A percentile compares a stretch with the other conserved stretches of the same genome.
These are phyloP conservation scores for Nicotiana otophora DNA, from an alignment of 257 asterid genomes.

Conservation along the genomic window DNA sequence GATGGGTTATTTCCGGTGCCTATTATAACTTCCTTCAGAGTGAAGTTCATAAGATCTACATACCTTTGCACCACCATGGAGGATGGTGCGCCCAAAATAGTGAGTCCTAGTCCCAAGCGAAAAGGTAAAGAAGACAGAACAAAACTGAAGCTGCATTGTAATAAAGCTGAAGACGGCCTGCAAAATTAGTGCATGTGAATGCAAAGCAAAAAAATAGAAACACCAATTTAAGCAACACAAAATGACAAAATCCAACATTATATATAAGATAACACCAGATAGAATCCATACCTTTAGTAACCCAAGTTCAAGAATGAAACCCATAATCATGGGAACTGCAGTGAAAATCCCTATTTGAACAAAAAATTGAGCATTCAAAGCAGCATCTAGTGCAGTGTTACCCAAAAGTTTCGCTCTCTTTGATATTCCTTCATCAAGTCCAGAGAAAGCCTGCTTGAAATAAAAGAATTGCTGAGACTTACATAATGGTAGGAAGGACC, in stretches of 20 bases:
- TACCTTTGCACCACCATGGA: slow-evolving; percentile 99
- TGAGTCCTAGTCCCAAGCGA: slow-evolving; percentile 94
- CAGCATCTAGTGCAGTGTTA: slow-evolving; percentile 82
- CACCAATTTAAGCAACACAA: neutral
- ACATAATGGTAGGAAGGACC: neutral
- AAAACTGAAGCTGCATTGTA: slow-evolving; percentile 98
- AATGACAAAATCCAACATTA: slow-evolving; percentile 4
- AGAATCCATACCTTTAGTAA: slow-evolving; percentile 63
- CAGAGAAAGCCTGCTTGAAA: slow-evolving; percentile 81
- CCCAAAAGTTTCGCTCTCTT: slow-evolving; percentile 49
- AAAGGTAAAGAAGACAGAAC: slow-evolving; percentile 93
- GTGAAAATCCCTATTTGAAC: slow-evolving; percentile 97
- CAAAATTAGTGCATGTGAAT: slow-evolving; percentile 15
- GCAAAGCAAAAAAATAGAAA: neutral
- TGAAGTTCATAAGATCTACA: slow-evolving; percentile 9
- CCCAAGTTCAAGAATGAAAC: slow-evolving; percentile 87
- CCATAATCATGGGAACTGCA: slow-evolving; percentile 97
- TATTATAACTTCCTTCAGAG: neutral
- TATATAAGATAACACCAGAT: neutral
- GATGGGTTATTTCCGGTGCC: slow-evolving; percentile 15
- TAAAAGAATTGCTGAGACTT: neutral
- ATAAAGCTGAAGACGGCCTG: slow-evolving; percentile 96
- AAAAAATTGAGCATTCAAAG: slow-evolving; percentile 87
- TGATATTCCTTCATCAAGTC: slow-evolving; percentile 84
- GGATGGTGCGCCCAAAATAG: slow-evolving; percentile 96